Percentiles rank a stretch among this genome's conserved stretches.
Evolutionary conservation across 176 grass and related monocot species (phyloP).

Genomic region (Neostapfia colusana): DNA sequence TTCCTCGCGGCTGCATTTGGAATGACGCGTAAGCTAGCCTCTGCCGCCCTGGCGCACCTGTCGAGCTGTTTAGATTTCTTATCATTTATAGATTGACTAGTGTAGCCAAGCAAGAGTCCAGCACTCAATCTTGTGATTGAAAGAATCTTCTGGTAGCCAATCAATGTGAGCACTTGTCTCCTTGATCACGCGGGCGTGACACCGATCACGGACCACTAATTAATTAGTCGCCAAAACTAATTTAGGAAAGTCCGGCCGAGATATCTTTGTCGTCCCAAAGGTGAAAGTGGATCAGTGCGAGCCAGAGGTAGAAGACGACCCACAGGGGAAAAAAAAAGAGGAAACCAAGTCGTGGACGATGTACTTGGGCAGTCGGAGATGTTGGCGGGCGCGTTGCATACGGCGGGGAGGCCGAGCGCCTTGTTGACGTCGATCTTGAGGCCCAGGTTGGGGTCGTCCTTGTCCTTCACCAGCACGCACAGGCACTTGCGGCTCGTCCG

Average conservation of each 20-base stretch:
- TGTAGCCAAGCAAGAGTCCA: neutral
- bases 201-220: neutral
- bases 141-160: neutral
- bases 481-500: constrained; percentile 66
- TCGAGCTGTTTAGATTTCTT: neutral
- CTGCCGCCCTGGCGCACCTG: neutral
- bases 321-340: neutral
- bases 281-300: neutral
- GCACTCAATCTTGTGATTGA: neutral
- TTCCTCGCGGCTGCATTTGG: neutral
- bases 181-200: neutral
- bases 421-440: constrained; percentile 73
- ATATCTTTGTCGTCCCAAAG: neutral
- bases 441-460: constrained; percentile 59
- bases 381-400: constrained; percentile 55
- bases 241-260: neutral
- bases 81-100: neutral
- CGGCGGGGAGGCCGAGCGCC: constrained; percentile 58
- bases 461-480: constrained; percentile 78
- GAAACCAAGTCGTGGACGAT: neutral
- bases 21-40: neutral
- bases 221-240: neutral
- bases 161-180: neutral
- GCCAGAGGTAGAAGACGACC: neutral
- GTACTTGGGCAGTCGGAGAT: constrained; percentile 80